Conservation (phyloP, 768 basidiomycete species). For the Tremella fuciformis region DNA sequence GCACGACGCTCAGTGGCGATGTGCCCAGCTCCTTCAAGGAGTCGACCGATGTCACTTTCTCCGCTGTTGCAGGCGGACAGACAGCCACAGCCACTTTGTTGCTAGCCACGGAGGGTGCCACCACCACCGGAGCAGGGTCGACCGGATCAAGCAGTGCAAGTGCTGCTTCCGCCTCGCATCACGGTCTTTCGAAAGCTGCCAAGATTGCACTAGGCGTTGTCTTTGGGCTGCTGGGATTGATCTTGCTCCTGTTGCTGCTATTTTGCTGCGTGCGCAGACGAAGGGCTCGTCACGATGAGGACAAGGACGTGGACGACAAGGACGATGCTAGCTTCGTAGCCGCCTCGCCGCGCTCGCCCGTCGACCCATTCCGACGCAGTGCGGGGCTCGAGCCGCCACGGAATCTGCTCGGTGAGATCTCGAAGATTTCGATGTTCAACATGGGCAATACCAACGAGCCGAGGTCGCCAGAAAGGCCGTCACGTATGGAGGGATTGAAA, state of each 20-base stretch:
- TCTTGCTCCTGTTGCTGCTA: constrained; percentile 38
- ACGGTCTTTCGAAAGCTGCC: constrained; percentile 44
- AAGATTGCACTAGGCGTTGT: constrained; percentile 50
- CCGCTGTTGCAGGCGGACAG: constrained; percentile 21
- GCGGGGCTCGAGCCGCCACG: constrained; percentile 28
- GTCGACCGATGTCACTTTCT: constrained; percentile 36
- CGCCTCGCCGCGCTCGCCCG: constrained; percentile 30
- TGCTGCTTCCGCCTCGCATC: constrained; percentile 6
- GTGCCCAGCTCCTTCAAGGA: constrained; percentile 30
- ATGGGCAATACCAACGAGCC: constrained; percentile 11
- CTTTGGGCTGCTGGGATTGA: constrained; percentile 39
- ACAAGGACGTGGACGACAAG: constrained; percentile 26
- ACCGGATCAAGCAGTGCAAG: constrained; percentile 29
- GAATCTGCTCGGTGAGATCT: constrained; percentile 41
- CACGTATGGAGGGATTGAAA: constrained; percentile 42
- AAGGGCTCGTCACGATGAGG: constrained; percentile 17
- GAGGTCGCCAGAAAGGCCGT: constrained; percentile 29
- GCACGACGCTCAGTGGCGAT: constrained; percentile 30
- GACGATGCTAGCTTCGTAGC: constrained; percentile 47
- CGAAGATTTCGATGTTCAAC: constrained; percentile 29
- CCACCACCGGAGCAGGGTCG: constrained; percentile 18
- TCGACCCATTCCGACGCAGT: constrained; percentile 38
- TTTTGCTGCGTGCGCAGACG: constrained; percentile 47
- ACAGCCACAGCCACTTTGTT: constrained; percentile 29
- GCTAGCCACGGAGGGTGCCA: constrained; percentile 25